phyloP scores from a whole-genome alignment of 2,329 filamentous ascomycete genomes.

The Xylaria sp. region DNA sequence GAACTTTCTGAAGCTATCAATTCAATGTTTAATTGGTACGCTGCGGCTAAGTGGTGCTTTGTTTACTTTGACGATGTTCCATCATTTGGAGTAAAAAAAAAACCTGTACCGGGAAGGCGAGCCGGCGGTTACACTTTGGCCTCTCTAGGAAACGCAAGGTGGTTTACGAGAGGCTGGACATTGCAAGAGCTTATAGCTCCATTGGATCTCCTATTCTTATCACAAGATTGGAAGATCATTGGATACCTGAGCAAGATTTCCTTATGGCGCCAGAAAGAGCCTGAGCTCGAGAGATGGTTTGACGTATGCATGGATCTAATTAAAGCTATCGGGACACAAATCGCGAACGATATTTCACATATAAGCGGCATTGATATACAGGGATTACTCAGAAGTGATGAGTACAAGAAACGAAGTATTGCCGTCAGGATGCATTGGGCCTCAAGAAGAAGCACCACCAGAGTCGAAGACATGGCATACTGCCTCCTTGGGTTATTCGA shows the following conservation, averaged over 20 bases:
- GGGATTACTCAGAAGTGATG: neutral
- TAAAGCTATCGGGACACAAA: too few species aligned
- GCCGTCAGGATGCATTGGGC: conserved; percentile 3
- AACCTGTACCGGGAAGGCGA: neutral
- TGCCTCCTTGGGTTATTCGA: neutral
- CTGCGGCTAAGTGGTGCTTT: neutral
- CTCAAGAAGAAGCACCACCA: neutral
- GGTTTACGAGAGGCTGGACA: neutral
- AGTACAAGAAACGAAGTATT: conserved; percentile 1
- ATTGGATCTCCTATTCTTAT: neutral
- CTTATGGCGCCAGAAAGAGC: too few species aligned
- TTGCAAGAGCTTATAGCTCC: neutral
- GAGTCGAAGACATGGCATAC: conserved; percentile 4
- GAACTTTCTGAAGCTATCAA: conserved; percentile 1
- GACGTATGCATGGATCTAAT: too few species aligned
- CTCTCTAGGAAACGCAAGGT: neutral
- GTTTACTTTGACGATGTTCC: neutral
- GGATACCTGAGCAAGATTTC: neutral
- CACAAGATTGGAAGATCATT: neutral
- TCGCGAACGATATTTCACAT: neutral
- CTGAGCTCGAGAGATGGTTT: too few species aligned
- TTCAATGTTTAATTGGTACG: conserved; percentile 2
- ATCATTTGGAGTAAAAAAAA: too few species aligned
- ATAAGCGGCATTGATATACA: neutral
- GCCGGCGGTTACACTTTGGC: neutral